Conservation (phyloP, 306 rosid genomes). For the Fragaria vesca region DNA sequence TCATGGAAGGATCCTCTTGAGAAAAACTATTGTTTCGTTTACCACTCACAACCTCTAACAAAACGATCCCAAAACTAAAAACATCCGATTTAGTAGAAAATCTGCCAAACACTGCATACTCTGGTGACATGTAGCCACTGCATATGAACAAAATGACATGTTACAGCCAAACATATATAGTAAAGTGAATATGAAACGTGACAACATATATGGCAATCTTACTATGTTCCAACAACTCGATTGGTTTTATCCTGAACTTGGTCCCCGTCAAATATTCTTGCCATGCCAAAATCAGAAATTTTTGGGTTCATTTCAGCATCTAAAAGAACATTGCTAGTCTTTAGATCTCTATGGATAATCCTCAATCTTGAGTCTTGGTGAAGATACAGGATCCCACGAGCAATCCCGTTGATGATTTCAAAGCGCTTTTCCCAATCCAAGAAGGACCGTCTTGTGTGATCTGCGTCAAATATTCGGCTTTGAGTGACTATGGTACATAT, state of each 20-base stretch:
- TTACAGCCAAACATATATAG: background rate
- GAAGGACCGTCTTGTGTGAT: constrained; percentile 24
- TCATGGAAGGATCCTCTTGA: constrained; percentile 26
- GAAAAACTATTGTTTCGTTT: constrained; percentile 41
- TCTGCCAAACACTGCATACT: constrained; percentile 54
- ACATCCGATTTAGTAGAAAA: constrained; percentile 49
- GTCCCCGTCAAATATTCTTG: constrained; percentile 50
- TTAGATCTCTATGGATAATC: constrained; percentile 66
- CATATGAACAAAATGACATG: background rate
- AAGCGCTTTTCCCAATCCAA: constrained; percentile 47
- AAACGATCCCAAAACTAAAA: constrained; percentile 52
- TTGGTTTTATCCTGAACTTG: constrained; percentile 50
- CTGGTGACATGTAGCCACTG: constrained; percentile 66
- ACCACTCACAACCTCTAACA: constrained; percentile 54
- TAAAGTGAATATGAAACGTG: background rate
- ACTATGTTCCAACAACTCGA: constrained; percentile 59
- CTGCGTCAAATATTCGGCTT: constrained; percentile 20
- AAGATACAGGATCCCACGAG: constrained; percentile 61
- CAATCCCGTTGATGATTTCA: constrained; percentile 39
- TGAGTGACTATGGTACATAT: background rate
- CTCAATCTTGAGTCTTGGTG: constrained; percentile 58
- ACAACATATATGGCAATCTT: constrained; percentile 13
- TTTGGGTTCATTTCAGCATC: constrained; percentile 53
- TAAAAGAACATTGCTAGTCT: constrained; percentile 49
- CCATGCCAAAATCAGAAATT: constrained; percentile 66